Evolutionary conservation across 768 basidiomycete species (phyloP), one percentile per base, ranked within the genome.

Genomic region (Boletus eberwhitei): DNA sequence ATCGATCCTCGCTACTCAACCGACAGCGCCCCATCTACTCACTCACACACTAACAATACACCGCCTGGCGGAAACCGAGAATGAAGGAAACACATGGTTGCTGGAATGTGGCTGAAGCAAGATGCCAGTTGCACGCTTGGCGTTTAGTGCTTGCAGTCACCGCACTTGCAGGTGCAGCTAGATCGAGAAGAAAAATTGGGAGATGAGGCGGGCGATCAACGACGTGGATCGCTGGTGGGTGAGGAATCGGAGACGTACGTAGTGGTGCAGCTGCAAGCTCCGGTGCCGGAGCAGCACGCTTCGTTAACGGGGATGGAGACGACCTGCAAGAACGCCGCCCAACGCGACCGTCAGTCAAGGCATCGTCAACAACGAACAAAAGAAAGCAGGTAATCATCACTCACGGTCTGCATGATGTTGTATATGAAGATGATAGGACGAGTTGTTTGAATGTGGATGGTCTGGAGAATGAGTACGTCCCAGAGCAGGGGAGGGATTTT

Each of bases 401-500:
- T 53, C 50, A 65, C 63, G 9, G 53, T 63, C 50, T 64, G 63
- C 63, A 64, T 65, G 44, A 19, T 59, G 49, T 0, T 55, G 3
- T 49, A 16, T 0, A 39, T 19, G 38, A 46, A 21, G 26, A 24
- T 53, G 43, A 52, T 59, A 52, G 32, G 17, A 8, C 8, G 21
- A 37, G 34, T 38, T 53, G 21, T 16, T 61, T 13, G 31, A 14
- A 22, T 35, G 24, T 48, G 13, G 36, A 29, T 39, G 5, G 26
- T 35, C 31, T 53, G 24, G 55, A 29, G 37, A 3, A 51, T 19
- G 19, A 31, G 37, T 12, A n/a, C 34, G 9, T 24, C 17, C 8
- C 17, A 13, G 9, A 3, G 11, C 6, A 14, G 11, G 5, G 34
- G 19, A 16, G n/a, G 24, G 16, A 4, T 29, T 48, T 53, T 59